Conservation (phyloP, 192 early-diverging fungal species). For the Phlyctochytrium planicorne region DNA sequence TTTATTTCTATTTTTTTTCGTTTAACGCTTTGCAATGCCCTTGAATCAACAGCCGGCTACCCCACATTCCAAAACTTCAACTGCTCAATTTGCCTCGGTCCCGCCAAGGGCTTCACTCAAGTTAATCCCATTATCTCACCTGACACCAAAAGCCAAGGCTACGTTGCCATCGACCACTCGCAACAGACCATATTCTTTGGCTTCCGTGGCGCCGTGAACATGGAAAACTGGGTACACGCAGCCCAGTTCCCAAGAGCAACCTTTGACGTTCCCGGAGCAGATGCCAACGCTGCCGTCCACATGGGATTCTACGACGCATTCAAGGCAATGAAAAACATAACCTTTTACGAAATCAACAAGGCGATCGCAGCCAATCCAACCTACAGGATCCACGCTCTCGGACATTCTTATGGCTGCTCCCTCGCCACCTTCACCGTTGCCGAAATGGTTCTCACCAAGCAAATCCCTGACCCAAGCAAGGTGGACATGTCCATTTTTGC, state of each 20-base stretch:
- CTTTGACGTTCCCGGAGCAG: background rate
- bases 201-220: background rate
- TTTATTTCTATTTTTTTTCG: background rate
- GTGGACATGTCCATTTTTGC: too few species aligned
- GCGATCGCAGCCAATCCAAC: background rate
- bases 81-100: background rate
- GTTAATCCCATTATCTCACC: background rate
- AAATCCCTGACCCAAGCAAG: too few species aligned
- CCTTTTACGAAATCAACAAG: background rate
- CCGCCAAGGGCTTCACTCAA: background rate
- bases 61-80: background rate
- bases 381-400: background rate
- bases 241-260: background rate
- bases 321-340: background rate
- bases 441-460: background rate
- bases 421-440: background rate
- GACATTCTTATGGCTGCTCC: background rate
- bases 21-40: too few species aligned
- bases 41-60: background rate
- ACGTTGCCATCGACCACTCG: background rate
- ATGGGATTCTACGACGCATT: background rate
- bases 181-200: background rate
- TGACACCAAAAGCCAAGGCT: background rate
- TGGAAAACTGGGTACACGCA: background rate
- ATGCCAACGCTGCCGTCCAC: background rate